Percentiles rank a stretch among this genome's conserved stretches.
Evolutionary conservation across 2,329 filamentous ascomycete species (phyloP).

Genomic region (Ophiostoma quercus): DNA sequence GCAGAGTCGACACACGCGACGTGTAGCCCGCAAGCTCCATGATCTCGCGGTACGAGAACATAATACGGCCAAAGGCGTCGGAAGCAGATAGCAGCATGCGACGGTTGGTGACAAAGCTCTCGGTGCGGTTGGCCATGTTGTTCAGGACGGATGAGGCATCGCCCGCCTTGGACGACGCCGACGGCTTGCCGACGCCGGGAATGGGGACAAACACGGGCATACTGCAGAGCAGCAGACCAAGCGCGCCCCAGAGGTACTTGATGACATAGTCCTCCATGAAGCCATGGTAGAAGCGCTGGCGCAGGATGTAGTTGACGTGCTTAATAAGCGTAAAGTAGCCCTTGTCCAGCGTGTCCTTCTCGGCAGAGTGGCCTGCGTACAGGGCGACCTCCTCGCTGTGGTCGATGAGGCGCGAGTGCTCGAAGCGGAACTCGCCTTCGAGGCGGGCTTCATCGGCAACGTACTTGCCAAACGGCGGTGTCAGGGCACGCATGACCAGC

Average conservation of each 20-base stretch:
- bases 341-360: slow-evolving; percentile 95
- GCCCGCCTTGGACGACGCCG: neutral
- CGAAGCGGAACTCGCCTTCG: slow-evolving; percentile 93
- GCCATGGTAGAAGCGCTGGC: slow-evolving; percentile 90
- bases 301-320: slow-evolving; percentile 92
- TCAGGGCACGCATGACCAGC: slow-evolving; percentile 86
- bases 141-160: slow-evolving; percentile 4
- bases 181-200: slow-evolving; percentile 57
- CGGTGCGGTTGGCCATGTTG: slow-evolving; percentile 65
- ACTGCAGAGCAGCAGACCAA: slow-evolving; percentile 87
- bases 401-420: slow-evolving; percentile 90
- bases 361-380: slow-evolving; percentile 84
- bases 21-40: slow-evolving; percentile 95
- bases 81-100: slow-evolving; percentile 88
- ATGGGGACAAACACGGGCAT: slow-evolving; percentile 94
- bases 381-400: slow-evolving; percentile 93
- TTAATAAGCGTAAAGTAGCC: slow-evolving; percentile 99
- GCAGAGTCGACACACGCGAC: slow-evolving; percentile 78
- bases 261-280: slow-evolving; percentile 99
- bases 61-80: slow-evolving; percentile 89
- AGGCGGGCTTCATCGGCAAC: slow-evolving; percentile 92
- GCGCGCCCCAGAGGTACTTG: slow-evolving; percentile 97
- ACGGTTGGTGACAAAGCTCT: slow-evolving; percentile 88
- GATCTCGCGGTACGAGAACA: slow-evolving; percentile 97
- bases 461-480: slow-evolving; percentile 94